Base-by-base conservation (phyloP, 2,329 filamentous ascomycete species). In the Nannizziopsis arthrosporioides region DNA sequence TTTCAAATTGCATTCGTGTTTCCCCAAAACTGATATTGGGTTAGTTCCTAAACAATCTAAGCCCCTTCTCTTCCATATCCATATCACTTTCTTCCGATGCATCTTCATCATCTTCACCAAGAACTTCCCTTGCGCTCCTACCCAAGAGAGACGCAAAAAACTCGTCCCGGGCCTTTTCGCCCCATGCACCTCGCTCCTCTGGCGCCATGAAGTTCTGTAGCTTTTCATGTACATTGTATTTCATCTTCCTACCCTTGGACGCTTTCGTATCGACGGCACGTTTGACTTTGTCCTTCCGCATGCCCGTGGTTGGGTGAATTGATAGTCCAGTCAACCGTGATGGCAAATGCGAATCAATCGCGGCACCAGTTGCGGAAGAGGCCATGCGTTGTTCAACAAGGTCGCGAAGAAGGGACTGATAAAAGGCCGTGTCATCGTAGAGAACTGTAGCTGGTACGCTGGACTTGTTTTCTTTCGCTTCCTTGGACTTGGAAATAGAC, bases 181-280 rank as follows among this genome's bases (percentile, higher is more conserved):
- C 84, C 92, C 92, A 98, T 12, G 65, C 68, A 2, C 83, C 75
- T 46, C 85, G 74, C 62, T 94, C 85, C 63, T 95, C 87, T 0
- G 88, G 82, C 9, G 89, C 89, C 88, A 95, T 95, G 62, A 96
- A 96, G 65, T 95, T 95, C 69, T 94, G 86, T 60, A 98, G 67
- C 72, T 96, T 96, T 71, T 96, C 90, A 62, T 96, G 89, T 40
- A 95, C 87, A 12, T 85, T 92, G 67, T 90, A 98, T 35, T 87
- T 77, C 75, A 98, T 78, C 71, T 95, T 95, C 43, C 92, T 75
- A 5, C 92, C 92, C 68, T 96, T 96, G 63, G 86, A 94, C 0
- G 92, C 92, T 63, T 89, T 92, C 15, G 89, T 89, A 64, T 98
- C 92, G 3, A 96, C 85, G 27, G 82, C 77, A 61, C 85, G 84